phyloP scores from a whole-genome alignment of 768 basidiomycete genomes.

The Pleurotus ostreatus region DNA sequence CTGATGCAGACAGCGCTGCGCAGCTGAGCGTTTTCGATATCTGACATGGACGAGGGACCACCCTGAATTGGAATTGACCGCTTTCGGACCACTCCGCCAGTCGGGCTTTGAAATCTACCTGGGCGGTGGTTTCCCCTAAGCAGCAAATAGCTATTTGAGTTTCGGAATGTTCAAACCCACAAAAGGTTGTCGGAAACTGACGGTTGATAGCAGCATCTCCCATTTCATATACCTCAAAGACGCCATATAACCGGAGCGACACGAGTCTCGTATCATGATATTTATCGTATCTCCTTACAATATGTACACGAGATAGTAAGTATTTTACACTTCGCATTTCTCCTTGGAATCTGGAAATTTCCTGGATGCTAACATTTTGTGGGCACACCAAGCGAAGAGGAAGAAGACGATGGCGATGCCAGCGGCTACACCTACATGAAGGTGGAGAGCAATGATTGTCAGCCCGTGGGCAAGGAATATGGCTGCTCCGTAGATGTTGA shows the following conservation, averaged over 20 bases:
- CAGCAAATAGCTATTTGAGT: slow-evolving; percentile 48
- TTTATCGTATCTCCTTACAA: no score
- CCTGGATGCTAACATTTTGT: background rate
- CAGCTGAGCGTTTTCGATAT: no score
- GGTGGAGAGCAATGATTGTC: slow-evolving; percentile 17
- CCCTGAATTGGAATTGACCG: no score
- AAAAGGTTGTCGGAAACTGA: slow-evolving; percentile 65
- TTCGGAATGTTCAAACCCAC: slow-evolving; percentile 93
- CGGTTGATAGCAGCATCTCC: slow-evolving; percentile 48
- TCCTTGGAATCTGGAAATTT: background rate
- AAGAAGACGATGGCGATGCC: slow-evolving; percentile 1
- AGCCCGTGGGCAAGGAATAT: slow-evolving; percentile 28
- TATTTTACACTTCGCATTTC: slow-evolving; percentile 2
- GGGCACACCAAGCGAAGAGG: background rate
- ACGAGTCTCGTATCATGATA: slow-evolving; percentile 7
- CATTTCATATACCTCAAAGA: slow-evolving; percentile 18
- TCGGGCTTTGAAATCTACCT: no score
- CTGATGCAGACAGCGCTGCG: no score
- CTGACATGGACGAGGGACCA: no score
- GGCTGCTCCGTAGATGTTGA: slow-evolving; percentile 45
- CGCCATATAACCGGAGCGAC: slow-evolving; percentile 27
- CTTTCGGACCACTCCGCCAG: no score
- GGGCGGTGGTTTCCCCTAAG: no score
- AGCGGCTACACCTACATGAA: background rate
- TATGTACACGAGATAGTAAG: background rate